phyloP scores from a whole-genome alignment of 2,329 filamentous ascomycete genomes.

The Fusarium tuaranense region DNA sequence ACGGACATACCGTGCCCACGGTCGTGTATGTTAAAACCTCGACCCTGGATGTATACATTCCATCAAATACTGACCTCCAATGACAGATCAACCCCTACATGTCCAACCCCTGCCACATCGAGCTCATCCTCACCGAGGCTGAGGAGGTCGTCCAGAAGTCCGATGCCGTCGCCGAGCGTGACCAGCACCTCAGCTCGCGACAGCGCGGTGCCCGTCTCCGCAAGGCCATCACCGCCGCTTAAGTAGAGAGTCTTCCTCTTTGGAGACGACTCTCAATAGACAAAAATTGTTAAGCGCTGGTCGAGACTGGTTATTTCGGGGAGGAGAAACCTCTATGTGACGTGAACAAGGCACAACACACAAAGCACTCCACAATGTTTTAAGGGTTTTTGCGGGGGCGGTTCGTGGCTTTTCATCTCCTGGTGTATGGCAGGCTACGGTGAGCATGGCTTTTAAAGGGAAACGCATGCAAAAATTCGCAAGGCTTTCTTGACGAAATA shows the following conservation, averaged over 20 bases:
- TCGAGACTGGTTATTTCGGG: constrained; percentile 41
- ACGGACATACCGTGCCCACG: constrained; percentile 99
- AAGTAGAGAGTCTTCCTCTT: constrained; percentile 48
- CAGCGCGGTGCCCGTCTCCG: constrained; percentile 83
- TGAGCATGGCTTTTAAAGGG: constrained; percentile 54
- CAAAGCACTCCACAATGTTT: constrained; percentile 41
- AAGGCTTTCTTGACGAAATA: constrained; percentile 53
- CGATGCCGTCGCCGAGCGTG: constrained; percentile 79
- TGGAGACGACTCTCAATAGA: constrained; percentile 23
- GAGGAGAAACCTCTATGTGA: constrained; percentile 28
- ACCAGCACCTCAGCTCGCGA: constrained; percentile 84
- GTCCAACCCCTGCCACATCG: constrained; percentile 99
- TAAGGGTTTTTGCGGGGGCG: constrained; percentile 47
- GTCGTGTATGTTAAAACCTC: constrained; percentile 82
- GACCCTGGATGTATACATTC: neutral
- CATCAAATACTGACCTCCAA: constrained; percentile 16
- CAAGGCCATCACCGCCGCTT: constrained; percentile 74
- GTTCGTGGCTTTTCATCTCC: constrained; percentile 55
- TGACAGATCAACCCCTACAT: constrained; percentile 99
- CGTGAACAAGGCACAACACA: constrained; percentile 38
- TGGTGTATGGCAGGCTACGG: constrained; percentile 54
- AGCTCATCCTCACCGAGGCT: constrained; percentile 98
- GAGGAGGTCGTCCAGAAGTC: constrained; percentile 97
- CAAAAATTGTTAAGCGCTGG: constrained; percentile 40
- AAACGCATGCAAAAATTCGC: constrained; percentile 53